Conservation (phyloP, 2,329 filamentous ascomycete species). For the Alternaria longipes region DNA sequence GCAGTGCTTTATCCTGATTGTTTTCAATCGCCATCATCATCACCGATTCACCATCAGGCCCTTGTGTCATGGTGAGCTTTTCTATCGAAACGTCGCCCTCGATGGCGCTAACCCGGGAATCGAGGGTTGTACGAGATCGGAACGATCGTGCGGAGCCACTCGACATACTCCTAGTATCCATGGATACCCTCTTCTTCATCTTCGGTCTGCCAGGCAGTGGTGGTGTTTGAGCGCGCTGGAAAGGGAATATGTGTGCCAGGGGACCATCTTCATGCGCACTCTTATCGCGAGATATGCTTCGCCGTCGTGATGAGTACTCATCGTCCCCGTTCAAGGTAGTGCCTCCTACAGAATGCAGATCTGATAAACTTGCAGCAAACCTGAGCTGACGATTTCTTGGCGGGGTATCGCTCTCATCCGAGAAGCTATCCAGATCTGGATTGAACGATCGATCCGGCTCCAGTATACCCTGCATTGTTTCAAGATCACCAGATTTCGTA, state of each 20-base stretch:
- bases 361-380: slow-evolving; percentile 44
- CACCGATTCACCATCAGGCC: slow-evolving; percentile 79
- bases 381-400: slow-evolving; percentile 40
- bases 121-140: slow-evolving; percentile 79
- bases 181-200: slow-evolving; percentile 78
- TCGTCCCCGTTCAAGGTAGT: slow-evolving; percentile 44
- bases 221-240: slow-evolving; percentile 70
- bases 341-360: slow-evolving; percentile 37
- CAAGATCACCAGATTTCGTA: slow-evolving; percentile 77
- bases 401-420: slow-evolving; percentile 39
- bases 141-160: slow-evolving; percentile 86
- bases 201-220: slow-evolving; percentile 61
- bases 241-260: slow-evolving; percentile 89
- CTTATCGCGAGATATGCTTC: slow-evolving; percentile 31
- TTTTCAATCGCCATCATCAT: slow-evolving; percentile 66
- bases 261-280: slow-evolving; percentile 49
- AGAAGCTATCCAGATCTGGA: slow-evolving; percentile 39
- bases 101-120: slow-evolving; percentile 69
- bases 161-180: slow-evolving; percentile 90
- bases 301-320: slow-evolving; percentile 29
- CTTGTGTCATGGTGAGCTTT: slow-evolving; percentile 75
- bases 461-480: slow-evolving; percentile 79
- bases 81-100: slow-evolving; percentile 90
- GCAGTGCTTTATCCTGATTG: slow-evolving; percentile 74
- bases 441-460: slow-evolving; percentile 69